phyloP scores from a whole-genome alignment of 192 early-diverging fungal genomes.

The Oehlia diaphana region DNA sequence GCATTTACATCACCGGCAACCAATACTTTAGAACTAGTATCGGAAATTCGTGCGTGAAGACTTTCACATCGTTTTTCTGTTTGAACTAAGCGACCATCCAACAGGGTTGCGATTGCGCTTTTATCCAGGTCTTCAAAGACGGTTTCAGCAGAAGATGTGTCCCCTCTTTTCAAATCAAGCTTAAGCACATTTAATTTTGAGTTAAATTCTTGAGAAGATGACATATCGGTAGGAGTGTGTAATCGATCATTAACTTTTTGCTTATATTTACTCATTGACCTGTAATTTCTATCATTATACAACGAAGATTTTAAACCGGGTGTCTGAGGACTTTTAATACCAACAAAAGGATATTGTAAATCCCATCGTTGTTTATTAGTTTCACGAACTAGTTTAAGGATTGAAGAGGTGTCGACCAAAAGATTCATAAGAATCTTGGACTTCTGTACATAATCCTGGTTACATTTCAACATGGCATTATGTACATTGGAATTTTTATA shows the following conservation, averaged over 20 bases:
- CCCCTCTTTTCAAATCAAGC: constrained; percentile 67
- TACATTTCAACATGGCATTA: not conserved
- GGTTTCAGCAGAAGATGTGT: constrained; percentile 56
- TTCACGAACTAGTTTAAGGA: constrained; percentile 71
- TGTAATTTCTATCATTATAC: constrained; percentile 32
- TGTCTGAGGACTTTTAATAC: constrained; percentile 28
- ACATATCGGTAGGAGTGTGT: not conserved
- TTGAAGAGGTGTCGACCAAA: constrained; percentile 60
- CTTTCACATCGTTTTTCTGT: constrained; percentile 74
- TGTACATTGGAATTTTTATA: not conserved
- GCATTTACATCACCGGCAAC: constrained; percentile 98
- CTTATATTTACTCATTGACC: not conserved
- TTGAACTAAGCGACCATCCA: constrained; percentile 70
- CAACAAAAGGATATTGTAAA: constrained; percentile 27
- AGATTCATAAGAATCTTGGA: constrained; percentile 68
- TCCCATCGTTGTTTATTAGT: constrained; percentile 52
- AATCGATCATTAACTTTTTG: not conserved
- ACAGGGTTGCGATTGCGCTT: constrained; percentile 67
- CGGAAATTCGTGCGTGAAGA: constrained; percentile 81
- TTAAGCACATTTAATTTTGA: constrained; percentile 61
- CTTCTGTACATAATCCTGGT: constrained; percentile 70
- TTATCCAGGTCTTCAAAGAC: constrained; percentile 63
- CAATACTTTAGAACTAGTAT: constrained; percentile 90
- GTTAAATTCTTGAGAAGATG: constrained; percentile 41
- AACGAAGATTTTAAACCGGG: constrained; percentile 30